Evolutionary conservation across 2,329 filamentous ascomycete species (phyloP).

Genomic region (Alternaria novae-zelandiae): DNA sequence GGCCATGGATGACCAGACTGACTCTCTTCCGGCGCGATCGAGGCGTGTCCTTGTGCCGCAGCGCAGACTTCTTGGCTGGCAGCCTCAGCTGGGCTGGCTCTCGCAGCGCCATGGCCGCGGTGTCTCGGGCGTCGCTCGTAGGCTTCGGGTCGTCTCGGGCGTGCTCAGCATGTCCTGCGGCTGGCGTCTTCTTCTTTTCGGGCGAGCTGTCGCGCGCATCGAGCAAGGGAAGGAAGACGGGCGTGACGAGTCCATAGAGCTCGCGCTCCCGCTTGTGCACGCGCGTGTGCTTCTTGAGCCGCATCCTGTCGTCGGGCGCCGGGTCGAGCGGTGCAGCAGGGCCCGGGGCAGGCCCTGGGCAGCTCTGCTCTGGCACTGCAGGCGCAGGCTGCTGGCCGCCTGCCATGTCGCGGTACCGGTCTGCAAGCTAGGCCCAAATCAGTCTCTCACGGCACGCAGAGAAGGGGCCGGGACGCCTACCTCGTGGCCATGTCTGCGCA

Average conservation of each 20-base stretch:
- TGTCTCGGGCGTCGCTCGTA: slow-evolving; percentile 23
- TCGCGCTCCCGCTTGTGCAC: slow-evolving; percentile 49
- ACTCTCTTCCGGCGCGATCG: slow-evolving; percentile 43
- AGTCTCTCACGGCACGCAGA: slow-evolving; percentile 18
- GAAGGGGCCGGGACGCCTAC: slow-evolving; percentile 22
- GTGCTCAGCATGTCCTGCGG: slow-evolving; percentile 31
- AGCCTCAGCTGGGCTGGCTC: slow-evolving; percentile 18
- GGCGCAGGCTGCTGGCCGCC: slow-evolving; percentile 24
- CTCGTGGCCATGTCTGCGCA: slow-evolving; percentile 41
- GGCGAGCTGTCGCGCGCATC: slow-evolving; percentile 37
- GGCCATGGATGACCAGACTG: slow-evolving; percentile 47
- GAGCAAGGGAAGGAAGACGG: slow-evolving; percentile 45
- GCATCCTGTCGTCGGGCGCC: slow-evolving; percentile 32
- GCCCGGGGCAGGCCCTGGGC: slow-evolving; percentile 7
- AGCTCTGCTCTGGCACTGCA: slow-evolving; percentile 7
- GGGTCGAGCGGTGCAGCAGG: slow-evolving; percentile 13
- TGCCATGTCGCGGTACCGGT: slow-evolving; percentile 40
- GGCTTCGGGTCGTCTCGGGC: slow-evolving; percentile 25
- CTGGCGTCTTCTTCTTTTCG: slow-evolving; percentile 32
- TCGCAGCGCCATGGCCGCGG: slow-evolving; percentile 16
- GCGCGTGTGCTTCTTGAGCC: slow-evolving; percentile 44
- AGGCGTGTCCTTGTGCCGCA: slow-evolving; percentile 33
- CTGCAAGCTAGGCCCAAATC: slow-evolving; percentile 43
- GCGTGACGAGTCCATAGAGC: slow-evolving; percentile 46
- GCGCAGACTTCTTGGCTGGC: slow-evolving; percentile 40